Evolutionary conservation across 306 rosid species (phyloP), one percentile per base, ranked within the genome.

Genomic region (Benincasa hispida): DNA sequence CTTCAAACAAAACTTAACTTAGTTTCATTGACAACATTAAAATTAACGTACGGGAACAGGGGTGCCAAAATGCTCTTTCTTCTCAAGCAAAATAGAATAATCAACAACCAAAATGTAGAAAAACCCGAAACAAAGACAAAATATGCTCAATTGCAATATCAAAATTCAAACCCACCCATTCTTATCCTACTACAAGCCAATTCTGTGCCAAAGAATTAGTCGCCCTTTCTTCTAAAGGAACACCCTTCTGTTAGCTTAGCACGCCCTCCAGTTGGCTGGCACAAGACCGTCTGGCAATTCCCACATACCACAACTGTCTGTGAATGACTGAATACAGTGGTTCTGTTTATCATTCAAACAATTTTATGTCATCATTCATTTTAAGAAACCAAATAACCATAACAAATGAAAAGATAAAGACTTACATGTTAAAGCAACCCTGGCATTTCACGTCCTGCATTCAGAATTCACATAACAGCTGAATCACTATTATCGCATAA

Each of bases 231-330:
- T 55, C 86, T 85, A 67, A 85, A 85, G 60, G 88, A 85, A 75
- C 88, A 85, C 1, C 88, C 88, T 50, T 85, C 88, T 9, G 86
- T 85, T 41, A 85, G 78, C 63, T 79, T 78, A 74, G 88, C 88
- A 10, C 88, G 82, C 39, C 88, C 88, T 61, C 88, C 88, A 13
- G 86, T 85, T 18, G 88, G 86, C 81, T 85, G 88, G 84, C 88
- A 85, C 76, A 85, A 66, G 18, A 85, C 84, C 0, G 86, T 55
- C 80, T 85, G 88, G 82, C 88, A 85, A 76, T 85, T 85, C 12
- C 88, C 88, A 12, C 88, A 85, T 37, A 85, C 88, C 55, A 85
- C 88, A 10, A 85, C 88, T 6, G 88, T 82, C 63, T 84, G 87
- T 0, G 87, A 84, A 77, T 84, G 87, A 51, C 87, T 84, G 78